Evolutionary conservation across 495 filamentous ascomycete genomes (phyloP).

Genomic region (Lophiostoma macrostomum): DNA sequence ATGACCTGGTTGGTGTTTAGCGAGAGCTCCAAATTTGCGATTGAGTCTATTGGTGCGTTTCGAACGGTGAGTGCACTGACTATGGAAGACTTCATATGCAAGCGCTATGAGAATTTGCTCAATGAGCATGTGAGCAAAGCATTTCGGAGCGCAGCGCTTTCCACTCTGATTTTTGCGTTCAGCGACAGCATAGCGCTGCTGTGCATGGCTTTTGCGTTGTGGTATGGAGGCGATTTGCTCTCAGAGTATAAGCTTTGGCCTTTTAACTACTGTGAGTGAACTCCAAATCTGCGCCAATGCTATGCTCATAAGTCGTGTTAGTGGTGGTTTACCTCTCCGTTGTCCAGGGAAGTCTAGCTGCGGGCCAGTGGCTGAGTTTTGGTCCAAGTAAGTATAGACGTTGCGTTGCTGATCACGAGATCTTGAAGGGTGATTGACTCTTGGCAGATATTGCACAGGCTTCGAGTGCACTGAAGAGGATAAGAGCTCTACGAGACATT

Average conservation of each 20-base stretch:
- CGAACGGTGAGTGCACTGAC: neutral
- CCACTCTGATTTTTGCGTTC: conserved; percentile 69
- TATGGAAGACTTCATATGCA: neutral
- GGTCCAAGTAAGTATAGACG: conserved; percentile 1
- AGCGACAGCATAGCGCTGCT: conserved; percentile 78
- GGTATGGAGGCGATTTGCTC: conserved; percentile 66
- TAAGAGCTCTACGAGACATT: conserved; percentile 39
- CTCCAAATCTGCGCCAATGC: too few species aligned
- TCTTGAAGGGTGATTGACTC: too few species aligned
- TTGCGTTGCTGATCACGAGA: too few species aligned
- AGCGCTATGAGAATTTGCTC: neutral
- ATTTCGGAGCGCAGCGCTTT: conserved; percentile 49
- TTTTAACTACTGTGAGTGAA: neutral
- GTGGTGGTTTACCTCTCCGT: conserved; percentile 1
- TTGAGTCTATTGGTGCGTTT: neutral
- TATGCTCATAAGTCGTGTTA: neutral
- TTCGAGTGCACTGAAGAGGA: neutral
- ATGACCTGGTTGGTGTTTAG: neutral
- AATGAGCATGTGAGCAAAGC: neutral
- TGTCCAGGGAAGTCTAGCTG: conserved; percentile 7
- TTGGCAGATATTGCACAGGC: conserved; percentile 7
- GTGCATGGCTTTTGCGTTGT: conserved; percentile 80
- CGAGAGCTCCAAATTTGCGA: neutral
- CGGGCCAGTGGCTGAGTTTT: conserved; percentile 7
- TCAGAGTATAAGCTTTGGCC: neutral